These are phyloP conservation scores for Borealophlyctis nickersoniae DNA, from an alignment of 192 early-diverging fungal species.

Conservation along the genomic window DNA sequence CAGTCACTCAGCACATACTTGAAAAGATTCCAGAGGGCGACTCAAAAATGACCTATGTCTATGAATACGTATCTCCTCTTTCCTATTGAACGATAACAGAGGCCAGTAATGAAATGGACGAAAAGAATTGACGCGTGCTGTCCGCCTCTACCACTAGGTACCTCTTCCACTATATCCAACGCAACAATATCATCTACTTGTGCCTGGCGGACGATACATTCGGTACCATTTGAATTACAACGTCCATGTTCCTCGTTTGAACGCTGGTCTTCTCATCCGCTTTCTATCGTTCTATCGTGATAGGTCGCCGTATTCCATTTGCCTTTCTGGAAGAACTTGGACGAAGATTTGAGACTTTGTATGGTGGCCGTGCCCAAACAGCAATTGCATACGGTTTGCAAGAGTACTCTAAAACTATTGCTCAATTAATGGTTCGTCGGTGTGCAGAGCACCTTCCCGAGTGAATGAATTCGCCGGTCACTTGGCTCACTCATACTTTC, in stretches of 20 bases:
- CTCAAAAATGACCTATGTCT: slow-evolving; percentile 88
- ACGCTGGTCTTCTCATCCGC: neutral
- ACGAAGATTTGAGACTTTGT: slow-evolving; percentile 57
- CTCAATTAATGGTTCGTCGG: slow-evolving; percentile 72
- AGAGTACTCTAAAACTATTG: slow-evolving; percentile 77
- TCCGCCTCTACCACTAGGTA: slow-evolving; percentile 59
- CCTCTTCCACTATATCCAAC: slow-evolving; percentile 87
- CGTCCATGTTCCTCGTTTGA: no score
- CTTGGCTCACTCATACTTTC: neutral
- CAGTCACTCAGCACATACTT: slow-evolving; percentile 81
- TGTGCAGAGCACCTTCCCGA: neutral
- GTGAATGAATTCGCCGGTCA: neutral
- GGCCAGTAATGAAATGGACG: no score
- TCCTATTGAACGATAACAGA: neutral
- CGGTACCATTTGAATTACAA: no score
- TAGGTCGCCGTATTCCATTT: slow-evolving; percentile 81
- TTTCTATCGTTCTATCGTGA: neutral
- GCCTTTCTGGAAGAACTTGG: slow-evolving; percentile 84
- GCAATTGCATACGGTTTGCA: slow-evolving; percentile 74
- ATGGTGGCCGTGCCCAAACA: slow-evolving; percentile 44
- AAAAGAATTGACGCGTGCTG: no score
- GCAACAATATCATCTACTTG: slow-evolving; percentile 77
- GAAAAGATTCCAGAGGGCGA: slow-evolving; percentile 88
- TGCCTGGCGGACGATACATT: slow-evolving; percentile 79
- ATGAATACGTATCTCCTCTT: slow-evolving; percentile 63